A percentile compares a stretch with the other conserved stretches of the same genome.
phyloP scores from a whole-genome alignment of 106 monocot genomes.

The Triglochin maritima region DNA sequence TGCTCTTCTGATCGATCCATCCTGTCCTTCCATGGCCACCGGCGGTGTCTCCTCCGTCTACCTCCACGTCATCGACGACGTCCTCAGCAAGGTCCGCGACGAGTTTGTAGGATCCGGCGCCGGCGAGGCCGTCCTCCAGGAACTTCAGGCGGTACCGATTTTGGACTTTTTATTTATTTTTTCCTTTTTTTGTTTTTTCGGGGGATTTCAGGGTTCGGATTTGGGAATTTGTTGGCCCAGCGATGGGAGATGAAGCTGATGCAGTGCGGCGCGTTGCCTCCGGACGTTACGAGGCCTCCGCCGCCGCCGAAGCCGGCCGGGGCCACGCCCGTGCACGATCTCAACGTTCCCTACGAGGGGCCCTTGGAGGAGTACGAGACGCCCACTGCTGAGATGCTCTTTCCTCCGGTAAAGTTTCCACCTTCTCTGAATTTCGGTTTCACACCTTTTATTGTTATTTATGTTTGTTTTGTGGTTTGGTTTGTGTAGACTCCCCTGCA shows the following conservation, averaged over 20 bases:
- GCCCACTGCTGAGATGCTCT: conserved; percentile 98
- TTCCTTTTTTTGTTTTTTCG: neutral
- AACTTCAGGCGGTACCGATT: conserved; percentile 76
- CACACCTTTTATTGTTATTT: neutral
- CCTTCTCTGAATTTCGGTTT: neutral
- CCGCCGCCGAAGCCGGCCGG: conserved; percentile 20
- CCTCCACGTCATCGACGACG: conserved; percentile 82
- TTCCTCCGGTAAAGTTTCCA: conserved; percentile 56
- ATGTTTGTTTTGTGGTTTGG: neutral
- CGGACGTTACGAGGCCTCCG: conserved; percentile 43
- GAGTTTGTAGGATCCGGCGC: conserved; percentile 58
- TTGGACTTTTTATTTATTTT: neutral
- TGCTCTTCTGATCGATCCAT: neutral
- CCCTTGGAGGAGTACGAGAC: conserved; percentile 91
- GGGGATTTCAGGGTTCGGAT: neutral
- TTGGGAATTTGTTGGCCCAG: conserved; percentile 16
- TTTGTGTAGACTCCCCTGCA: conserved; percentile 70
- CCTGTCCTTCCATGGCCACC: conserved; percentile 3
- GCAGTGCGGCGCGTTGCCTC: conserved; percentile 57
- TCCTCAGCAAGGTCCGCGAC: conserved; percentile 73
- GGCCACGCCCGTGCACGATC: conserved; percentile 74
- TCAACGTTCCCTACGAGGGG: conserved; percentile 87
- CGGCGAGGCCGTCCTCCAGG: conserved; percentile 56
- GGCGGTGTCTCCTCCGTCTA: conserved; percentile 61
- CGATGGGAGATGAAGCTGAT: conserved; percentile 98